These are phyloP conservation scores for Phialophora verrucosa DNA, from an alignment of 2,329 filamentous ascomycete species.

Conservation along the genomic window DNA sequence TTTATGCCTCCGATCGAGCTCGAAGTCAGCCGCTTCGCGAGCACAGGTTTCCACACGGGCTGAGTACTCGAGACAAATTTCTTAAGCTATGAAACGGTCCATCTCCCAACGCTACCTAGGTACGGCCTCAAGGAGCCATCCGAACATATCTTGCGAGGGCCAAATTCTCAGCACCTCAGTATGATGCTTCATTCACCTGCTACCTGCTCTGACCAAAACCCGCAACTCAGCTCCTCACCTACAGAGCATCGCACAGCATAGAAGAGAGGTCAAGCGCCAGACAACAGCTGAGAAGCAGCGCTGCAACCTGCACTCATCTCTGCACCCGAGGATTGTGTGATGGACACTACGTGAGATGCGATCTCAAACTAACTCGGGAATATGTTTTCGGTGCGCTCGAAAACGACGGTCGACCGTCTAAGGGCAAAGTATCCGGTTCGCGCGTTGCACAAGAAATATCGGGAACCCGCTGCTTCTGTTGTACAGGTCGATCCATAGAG, in stretches of 20 bases:
- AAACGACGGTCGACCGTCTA: not conserved
- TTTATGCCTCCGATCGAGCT: not conserved
- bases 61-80: not conserved
- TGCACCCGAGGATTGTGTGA: not conserved
- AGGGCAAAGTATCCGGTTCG: slow-evolving; percentile 3
- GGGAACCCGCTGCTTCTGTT: not conserved
- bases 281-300: not conserved
- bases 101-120: no score
- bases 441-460: not conserved
- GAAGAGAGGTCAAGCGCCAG: not conserved
- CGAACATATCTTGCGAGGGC: not conserved
- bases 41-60: not conserved
- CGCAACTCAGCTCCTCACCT: not conserved
- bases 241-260: not conserved
- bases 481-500: not conserved
- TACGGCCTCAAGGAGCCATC: not conserved
- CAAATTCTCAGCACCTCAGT: not conserved
- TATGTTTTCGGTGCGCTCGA: not conserved
- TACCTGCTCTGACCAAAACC: not conserved
- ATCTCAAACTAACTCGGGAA: not conserved
- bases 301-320: not conserved
- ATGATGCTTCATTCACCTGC: not conserved
- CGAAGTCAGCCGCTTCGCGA: not conserved
- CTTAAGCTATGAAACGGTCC: not conserved
- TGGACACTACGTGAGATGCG: not conserved